phyloP scores from a whole-genome alignment of 768 basidiomycete species.

The Gyrodon lividus region DNA sequence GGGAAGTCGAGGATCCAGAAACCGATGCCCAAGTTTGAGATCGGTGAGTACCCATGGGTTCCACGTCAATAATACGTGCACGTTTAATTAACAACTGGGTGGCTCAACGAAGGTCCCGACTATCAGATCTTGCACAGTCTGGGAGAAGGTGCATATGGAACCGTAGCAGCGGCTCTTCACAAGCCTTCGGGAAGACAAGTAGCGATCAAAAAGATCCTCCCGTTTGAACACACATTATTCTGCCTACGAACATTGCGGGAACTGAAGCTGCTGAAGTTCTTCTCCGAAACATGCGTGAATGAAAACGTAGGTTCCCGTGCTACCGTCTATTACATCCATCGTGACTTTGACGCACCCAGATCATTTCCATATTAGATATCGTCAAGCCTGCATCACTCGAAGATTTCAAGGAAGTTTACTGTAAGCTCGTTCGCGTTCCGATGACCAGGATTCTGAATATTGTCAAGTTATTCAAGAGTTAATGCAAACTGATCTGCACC shows the following conservation, averaged over 20 bases:
- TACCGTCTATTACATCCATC: background rate
- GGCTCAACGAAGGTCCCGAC: slow-evolving; percentile 51
- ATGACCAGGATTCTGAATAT: slow-evolving; percentile 5
- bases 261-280: slow-evolving; percentile 86
- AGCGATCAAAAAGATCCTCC: slow-evolving; percentile 94
- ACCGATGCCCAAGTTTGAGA: slow-evolving; percentile 71
- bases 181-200: slow-evolving; percentile 79
- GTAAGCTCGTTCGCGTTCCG: slow-evolving; percentile 36
- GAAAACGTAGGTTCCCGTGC: slow-evolving; percentile 58
- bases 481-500: slow-evolving; percentile 89
- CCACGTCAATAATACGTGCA: background rate
- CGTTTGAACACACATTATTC: slow-evolving; percentile 93
- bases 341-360: slow-evolving; percentile 42
- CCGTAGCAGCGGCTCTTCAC: slow-evolving; percentile 86
- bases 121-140: slow-evolving; percentile 74
- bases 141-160: slow-evolving; percentile 88
- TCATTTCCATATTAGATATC: slow-evolving; percentile 91
- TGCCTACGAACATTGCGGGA: slow-evolving; percentile 87
- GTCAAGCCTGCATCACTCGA: slow-evolving; percentile 75
- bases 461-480: slow-evolving; percentile 75
- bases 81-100: slow-evolving; percentile 2
- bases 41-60: too few relatives aligned
- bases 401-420: slow-evolving; percentile 86
- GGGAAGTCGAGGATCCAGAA: slow-evolving; percentile 48
- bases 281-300: slow-evolving; percentile 75